Conservation (phyloP, 805 yeast genomes). For the Ogataea polymorpha region DNA sequence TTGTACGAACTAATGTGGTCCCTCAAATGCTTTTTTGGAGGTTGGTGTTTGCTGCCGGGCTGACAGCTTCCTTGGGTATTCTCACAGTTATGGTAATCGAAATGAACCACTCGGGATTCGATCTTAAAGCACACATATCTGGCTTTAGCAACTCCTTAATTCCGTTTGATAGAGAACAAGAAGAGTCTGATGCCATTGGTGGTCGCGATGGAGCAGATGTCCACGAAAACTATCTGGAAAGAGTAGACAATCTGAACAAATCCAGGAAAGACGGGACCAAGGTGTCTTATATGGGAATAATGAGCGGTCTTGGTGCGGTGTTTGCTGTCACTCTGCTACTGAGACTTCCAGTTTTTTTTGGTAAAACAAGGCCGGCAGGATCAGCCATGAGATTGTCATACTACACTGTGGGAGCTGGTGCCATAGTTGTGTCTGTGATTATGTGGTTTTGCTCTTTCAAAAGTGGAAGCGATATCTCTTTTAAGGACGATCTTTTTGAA, state of each 20-base stretch:
- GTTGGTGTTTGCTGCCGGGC: constrained; percentile 59
- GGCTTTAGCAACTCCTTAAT: too few relatives aligned
- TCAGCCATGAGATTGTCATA: constrained; percentile 48
- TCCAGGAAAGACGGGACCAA: constrained; percentile 47
- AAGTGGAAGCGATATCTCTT: constrained; percentile 40
- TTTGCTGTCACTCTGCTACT: constrained; percentile 54
- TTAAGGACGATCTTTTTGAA: constrained; percentile 29
- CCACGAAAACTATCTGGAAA: constrained; percentile 10
- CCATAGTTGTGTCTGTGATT: constrained; percentile 38
- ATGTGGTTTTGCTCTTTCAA: constrained; percentile 33
- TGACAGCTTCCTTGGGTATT: constrained; percentile 44
- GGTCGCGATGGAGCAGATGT: neutral
- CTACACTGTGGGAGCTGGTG: constrained; percentile 41
- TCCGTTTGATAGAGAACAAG: too few relatives aligned
- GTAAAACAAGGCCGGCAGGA: constrained; percentile 37
- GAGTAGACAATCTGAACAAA: constrained; percentile 21
- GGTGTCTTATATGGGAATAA: constrained; percentile 59
- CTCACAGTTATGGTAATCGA: constrained; percentile 49
- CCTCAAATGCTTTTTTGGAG: constrained; percentile 53
- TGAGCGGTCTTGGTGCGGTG: constrained; percentile 66
- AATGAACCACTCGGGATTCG: constrained; percentile 42
- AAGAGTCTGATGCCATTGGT: too few relatives aligned
- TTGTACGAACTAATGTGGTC: constrained; percentile 38
- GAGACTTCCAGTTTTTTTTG: constrained; percentile 54
- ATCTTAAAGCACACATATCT: constrained; percentile 14